phyloP scores from a whole-genome alignment of 148 eudicot species.

The Drosera capensis region DNA sequence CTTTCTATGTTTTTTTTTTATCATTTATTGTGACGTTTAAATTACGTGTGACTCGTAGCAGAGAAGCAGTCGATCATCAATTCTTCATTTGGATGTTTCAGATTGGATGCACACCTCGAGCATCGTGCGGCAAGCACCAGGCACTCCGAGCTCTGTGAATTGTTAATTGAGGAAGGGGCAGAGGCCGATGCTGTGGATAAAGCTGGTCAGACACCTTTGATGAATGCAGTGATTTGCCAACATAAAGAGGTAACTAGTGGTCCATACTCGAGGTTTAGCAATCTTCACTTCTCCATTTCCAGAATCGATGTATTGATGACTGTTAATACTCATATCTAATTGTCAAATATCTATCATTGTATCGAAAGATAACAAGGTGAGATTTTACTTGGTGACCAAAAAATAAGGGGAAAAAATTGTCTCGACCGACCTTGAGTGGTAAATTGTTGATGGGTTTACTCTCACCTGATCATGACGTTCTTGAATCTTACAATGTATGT shows the following conservation, averaged over 20 bases:
- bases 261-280: no score
- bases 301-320: neutral
- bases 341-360: no score
- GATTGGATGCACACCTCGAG: conserved; percentile 97
- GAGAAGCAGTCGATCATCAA: neutral
- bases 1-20: neutral
- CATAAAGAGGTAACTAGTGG: conserved; percentile 76
- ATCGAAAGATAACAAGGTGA: no score
- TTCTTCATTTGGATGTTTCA: conserved; percentile 13
- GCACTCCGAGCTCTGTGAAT: conserved; percentile 61
- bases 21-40: neutral
- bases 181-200: conserved; percentile 70
- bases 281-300: neutral
- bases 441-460: no score
- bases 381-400: no score
- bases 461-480: no score
- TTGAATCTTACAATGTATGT: no score
- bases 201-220: conserved; percentile 76
- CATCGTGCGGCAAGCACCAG: conserved; percentile 98
- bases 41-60: conserved; percentile 2
- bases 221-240: conserved; percentile 77
- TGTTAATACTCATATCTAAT: no score
- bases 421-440: no score
- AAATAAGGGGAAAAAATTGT: no score
- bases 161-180: conserved; percentile 93